Evolutionary conservation across 2,329 filamentous ascomycete species (phyloP).

Genomic region (Botrytis cinerea): DNA sequence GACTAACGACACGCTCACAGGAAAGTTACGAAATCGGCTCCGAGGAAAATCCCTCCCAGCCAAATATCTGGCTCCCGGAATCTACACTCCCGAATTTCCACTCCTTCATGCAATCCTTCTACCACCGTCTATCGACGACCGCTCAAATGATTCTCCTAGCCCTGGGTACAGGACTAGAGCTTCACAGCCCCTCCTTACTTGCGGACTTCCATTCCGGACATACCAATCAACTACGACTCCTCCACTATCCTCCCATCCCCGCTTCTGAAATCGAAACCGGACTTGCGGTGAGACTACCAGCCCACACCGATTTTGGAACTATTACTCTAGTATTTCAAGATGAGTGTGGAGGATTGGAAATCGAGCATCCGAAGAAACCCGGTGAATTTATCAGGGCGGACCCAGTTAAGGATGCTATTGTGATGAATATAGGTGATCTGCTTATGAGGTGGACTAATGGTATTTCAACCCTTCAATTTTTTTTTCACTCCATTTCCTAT

Average conservation of each 20-base stretch:
- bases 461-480: conserved; percentile 33
- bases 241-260: conserved; percentile 58
- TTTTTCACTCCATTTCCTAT: background rate
- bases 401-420: conserved; percentile 46
- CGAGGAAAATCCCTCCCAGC: conserved; percentile 47
- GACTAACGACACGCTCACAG: conserved; percentile 36
- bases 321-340: conserved; percentile 58
- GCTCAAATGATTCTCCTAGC: conserved; percentile 49
- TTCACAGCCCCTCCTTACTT: conserved; percentile 50
- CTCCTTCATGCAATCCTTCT: conserved; percentile 51
- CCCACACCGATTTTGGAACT: conserved; percentile 54
- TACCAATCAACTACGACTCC: conserved; percentile 60
- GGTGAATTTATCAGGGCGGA: conserved; percentile 47
- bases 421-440: conserved; percentile 54
- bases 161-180: conserved; percentile 50
- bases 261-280: conserved; percentile 47
- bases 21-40: conserved; percentile 56
- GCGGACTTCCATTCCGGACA: conserved; percentile 53
- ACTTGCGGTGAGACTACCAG: conserved; percentile 49
- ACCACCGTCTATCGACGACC: conserved; percentile 49
- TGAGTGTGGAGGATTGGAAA: conserved; percentile 52
- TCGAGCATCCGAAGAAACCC: conserved; percentile 46
- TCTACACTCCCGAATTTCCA: conserved; percentile 50
- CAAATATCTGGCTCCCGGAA: conserved; percentile 53
- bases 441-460: conserved; percentile 54